phyloP scores from a whole-genome alignment of 305 asterid genomes.

The Fraxinus dipetala region DNA sequence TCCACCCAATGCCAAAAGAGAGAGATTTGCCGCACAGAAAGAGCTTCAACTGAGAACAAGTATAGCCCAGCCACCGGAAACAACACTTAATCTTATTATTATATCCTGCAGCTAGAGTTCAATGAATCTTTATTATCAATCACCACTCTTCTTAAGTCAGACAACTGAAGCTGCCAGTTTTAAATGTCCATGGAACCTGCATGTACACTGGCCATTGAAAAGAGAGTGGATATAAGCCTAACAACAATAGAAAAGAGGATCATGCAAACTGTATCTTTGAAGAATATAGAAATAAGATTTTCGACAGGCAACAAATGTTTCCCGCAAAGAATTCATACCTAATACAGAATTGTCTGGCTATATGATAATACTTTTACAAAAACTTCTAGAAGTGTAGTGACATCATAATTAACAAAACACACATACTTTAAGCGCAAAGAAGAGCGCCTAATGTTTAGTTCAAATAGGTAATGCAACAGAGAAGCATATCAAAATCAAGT shows the following conservation, averaged over 20 bases:
- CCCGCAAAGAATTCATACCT: not conserved
- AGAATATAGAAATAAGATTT: not conserved
- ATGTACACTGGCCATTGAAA: slow-evolving; percentile 17
- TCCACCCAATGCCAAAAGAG: slow-evolving; percentile 32
- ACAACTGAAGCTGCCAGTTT: slow-evolving; percentile 4
- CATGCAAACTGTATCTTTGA: not conserved
- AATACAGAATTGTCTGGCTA: not conserved
- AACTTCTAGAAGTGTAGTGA: not conserved
- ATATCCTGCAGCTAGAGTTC: slow-evolving; percentile 11
- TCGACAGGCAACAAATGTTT: not conserved
- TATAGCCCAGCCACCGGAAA: not conserved
- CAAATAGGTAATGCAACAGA: not conserved
- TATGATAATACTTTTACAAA: not conserved
- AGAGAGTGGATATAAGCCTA: not conserved
- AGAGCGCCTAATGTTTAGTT: not conserved
- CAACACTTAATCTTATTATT: not conserved
- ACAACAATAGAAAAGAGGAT: not conserved
- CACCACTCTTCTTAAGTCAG: slow-evolving; percentile 11
- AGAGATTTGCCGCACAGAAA: slow-evolving; percentile 24
- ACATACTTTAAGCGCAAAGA: not conserved
- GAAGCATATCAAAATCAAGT: not conserved
- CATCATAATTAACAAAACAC: not conserved
- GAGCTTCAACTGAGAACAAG: slow-evolving; percentile 17
- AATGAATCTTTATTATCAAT: slow-evolving; percentile 17
- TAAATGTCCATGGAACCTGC: slow-evolving; percentile 32